Evolutionary conservation across 331 rosid genomes (phyloP), one percentile per base, ranked within the genome.

Genomic region (Dryas integrifolia): DNA sequence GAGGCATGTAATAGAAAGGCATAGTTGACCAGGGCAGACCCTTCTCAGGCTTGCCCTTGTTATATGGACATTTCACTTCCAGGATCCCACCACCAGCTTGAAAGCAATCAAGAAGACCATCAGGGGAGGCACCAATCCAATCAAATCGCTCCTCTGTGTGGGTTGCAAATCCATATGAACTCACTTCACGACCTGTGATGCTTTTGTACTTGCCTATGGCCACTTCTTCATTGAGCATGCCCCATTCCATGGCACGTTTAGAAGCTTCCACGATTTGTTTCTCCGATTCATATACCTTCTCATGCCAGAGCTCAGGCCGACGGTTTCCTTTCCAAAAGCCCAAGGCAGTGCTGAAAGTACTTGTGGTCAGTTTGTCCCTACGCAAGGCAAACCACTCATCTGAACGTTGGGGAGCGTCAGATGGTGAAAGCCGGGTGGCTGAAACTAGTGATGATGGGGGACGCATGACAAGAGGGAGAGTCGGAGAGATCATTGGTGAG

Each of bases 1-100:
- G 99, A 74, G 99, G 99, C 96, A 95, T 89, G 88, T 95, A 95
- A 77, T 95, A 95, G 86, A 88, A 95, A 21, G 99, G 99, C 89
- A 95, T 65, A 0, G 79, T 78, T 15, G 93, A 79, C 97, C 97
- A 95, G 5, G 99, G 99, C 58, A 89, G 85, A 40, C 86, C 99
- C 41, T 65, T 77, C 85, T 95, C 96, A 0, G 99, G 97, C 84
- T 88, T 95, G 9, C 99, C 97, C 84, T 92, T 95, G 86, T 95
- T 92, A 77, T 82, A 95, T 30, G 99, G 96, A 82, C 99, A 95
- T 73, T 95, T 95, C 0, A 95, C 97, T 78, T 95, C 99, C 80
- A 95, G 84, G 69, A 92, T 81, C 72, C 92, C 99, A 18, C 86
- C 90, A 41, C 86, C 90, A 41, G 61, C 92, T 1, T 82, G 89